phyloP scores from a whole-genome alignment of 495 filamentous ascomycete genomes.

The Penicillium steckii region DNA sequence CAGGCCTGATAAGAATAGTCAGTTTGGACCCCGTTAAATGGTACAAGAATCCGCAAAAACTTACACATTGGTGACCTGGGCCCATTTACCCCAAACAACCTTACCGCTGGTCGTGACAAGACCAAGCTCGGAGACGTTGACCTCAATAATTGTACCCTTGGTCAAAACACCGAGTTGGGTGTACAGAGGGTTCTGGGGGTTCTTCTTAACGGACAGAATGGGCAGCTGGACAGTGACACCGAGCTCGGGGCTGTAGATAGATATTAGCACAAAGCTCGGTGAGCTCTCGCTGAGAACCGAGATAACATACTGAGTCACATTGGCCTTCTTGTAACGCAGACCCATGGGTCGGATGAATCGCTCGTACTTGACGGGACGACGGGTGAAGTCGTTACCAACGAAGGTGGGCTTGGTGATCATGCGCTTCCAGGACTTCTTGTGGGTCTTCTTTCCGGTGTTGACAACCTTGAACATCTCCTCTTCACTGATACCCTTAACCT shows the following conservation, averaged over 20 bases:
- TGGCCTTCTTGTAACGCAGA: constrained; percentile 89
- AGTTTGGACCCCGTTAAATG: neutral
- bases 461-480: constrained; percentile 99
- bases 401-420: constrained; percentile 94
- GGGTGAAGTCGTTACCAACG: constrained; percentile 87
- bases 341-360: constrained; percentile 79
- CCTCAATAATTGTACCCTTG: constrained; percentile 92
- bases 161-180: constrained; percentile 93
- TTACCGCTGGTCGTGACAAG: constrained; percentile 91
- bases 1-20: constrained; percentile 8
- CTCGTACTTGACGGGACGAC: constrained; percentile 93
- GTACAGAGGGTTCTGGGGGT: constrained; percentile 91
- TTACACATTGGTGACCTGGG: constrained; percentile 65
- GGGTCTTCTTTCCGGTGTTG: constrained; percentile 85
- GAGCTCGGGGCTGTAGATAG: constrained; percentile 58
- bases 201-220: constrained; percentile 96
- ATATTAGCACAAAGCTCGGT: neutral
- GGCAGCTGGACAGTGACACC: constrained; percentile 90
- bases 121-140: constrained; percentile 92
- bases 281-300: neutral
- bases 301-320: constrained; percentile 68
- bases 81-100: constrained; percentile 88
- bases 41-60: constrained; percentile 6
- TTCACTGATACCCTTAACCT: constrained; percentile 89
- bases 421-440: constrained; percentile 85